A percentile compares a stretch with the other conserved stretches of the same genome.
Conservation (phyloP, 306 rosid species). For the Lagenaria siceraria region DNA sequence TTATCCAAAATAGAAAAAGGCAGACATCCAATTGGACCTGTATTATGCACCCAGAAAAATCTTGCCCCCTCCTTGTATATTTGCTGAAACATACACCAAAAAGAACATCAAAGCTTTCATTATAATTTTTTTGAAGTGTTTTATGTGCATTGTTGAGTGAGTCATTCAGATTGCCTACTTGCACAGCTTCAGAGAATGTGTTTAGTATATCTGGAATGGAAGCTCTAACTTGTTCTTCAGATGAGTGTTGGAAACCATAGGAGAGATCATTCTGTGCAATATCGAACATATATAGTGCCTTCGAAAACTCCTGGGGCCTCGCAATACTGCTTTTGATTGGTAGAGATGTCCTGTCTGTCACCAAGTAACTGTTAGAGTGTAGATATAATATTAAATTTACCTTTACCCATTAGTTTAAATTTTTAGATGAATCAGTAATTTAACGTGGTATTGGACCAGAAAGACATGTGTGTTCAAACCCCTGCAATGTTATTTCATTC, state of each 20-base stretch:
- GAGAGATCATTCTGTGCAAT: constrained; percentile 79
- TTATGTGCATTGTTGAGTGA: neutral
- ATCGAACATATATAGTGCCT: constrained; percentile 69
- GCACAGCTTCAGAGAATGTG: constrained; percentile 39
- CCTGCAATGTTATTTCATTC: too few species aligned
- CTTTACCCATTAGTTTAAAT: too few species aligned
- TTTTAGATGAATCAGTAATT: too few species aligned
- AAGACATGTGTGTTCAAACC: too few species aligned
- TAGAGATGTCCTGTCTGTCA: constrained; percentile 22
- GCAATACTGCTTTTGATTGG: constrained; percentile 41
- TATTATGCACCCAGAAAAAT: constrained; percentile 69
- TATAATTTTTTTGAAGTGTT: neutral
- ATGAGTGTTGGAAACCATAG: constrained; percentile 42
- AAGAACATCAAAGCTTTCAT: neutral
- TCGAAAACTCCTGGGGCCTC: constrained; percentile 52
- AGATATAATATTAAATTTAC: too few species aligned
- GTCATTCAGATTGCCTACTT: constrained; percentile 22
- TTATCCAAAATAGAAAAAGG: constrained; percentile 36
- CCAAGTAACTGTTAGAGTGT: neutral
- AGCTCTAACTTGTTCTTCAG: constrained; percentile 41
- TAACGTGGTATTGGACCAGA: too few species aligned
- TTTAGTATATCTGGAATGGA: constrained; percentile 55
- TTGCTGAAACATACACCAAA: constrained; percentile 26
- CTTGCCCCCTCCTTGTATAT: constrained; percentile 66
- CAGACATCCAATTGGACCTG: constrained; percentile 77